Evolutionary conservation across 352 stramenopile species (phyloP).

Genomic region (Thalassiosira mediterranea): DNA sequence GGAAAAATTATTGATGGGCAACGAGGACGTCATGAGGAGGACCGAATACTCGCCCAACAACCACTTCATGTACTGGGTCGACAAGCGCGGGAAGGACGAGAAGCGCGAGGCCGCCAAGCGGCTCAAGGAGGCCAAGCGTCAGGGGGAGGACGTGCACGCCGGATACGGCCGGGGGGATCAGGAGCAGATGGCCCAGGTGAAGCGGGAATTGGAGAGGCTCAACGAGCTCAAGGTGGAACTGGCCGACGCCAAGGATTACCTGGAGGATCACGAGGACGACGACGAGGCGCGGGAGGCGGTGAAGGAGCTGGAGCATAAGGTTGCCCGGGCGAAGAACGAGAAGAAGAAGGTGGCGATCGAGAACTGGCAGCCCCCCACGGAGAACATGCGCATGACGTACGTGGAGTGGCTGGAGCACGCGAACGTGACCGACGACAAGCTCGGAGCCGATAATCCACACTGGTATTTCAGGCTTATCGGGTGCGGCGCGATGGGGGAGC

Average conservation of each 20-base stretch:
- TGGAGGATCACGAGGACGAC: constrained; percentile 26
- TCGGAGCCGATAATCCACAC: constrained; percentile 74
- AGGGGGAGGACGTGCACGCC: constrained; percentile 30
- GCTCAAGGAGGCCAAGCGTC: constrained; percentile 11
- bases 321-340: constrained; percentile 17
- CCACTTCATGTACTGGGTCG: constrained; percentile 95
- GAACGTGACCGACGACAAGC: constrained; percentile 75
- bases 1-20: constrained; percentile 67
- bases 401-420: constrained; percentile 82
- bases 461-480: constrained; percentile 87
- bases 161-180: constrained; percentile 50
- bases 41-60: constrained; percentile 86
- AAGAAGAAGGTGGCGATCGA: constrained; percentile 11
- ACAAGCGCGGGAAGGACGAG: constrained; percentile 37
- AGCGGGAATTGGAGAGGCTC: constrained; percentile 20
- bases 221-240: constrained; percentile 25
- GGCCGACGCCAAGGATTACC: constrained; percentile 16
- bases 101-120: constrained; percentile 9
- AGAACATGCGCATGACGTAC: constrained; percentile 84
- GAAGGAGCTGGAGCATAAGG: constrained; percentile 2
- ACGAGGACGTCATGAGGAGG: constrained; percentile 41
- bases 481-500: constrained; percentile 65
- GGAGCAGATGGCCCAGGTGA: constrained; percentile 28
- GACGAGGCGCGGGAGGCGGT: constrained; percentile 25
- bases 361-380: constrained; percentile 77